These are phyloP conservation scores for Pyracantha coccinea DNA, from an alignment of 331 rosid species.

Conservation along the genomic window DNA sequence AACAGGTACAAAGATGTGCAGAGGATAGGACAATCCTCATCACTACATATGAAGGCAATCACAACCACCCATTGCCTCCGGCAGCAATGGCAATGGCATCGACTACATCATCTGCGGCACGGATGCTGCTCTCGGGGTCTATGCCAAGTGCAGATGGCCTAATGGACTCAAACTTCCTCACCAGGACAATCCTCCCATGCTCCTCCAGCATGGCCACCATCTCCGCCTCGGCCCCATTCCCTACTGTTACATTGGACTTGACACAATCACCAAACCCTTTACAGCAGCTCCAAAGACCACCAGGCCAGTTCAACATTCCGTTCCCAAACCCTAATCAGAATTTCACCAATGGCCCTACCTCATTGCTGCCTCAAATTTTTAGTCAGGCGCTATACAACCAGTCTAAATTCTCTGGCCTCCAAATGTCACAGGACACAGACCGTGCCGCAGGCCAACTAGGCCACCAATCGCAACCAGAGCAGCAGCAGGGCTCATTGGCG, in stretches of 20 bases:
- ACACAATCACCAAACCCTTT: slow-evolving; percentile 56
- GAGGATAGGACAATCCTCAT: slow-evolving; percentile 63
- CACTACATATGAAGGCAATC: slow-evolving; percentile 89
- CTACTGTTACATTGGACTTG: slow-evolving; percentile 77
- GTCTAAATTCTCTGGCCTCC: slow-evolving; percentile 60
- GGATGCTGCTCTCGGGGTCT: slow-evolving; percentile 79
- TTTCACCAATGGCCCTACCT: slow-evolving; percentile 11
- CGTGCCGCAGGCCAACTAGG: neutral
- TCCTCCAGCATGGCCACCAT: slow-evolving; percentile 77
- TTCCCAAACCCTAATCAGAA: slow-evolving; percentile 19
- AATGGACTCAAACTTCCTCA: slow-evolving; percentile 57
- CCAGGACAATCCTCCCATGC: slow-evolving; percentile 60
- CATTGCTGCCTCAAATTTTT: slow-evolving; percentile 48
- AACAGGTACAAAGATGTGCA: slow-evolving; percentile 89
- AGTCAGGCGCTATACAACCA: slow-evolving; percentile 49
- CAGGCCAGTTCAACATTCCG: slow-evolving; percentile 37
- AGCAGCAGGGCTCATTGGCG: slow-evolving; percentile 24
- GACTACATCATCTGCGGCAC: slow-evolving; percentile 74
- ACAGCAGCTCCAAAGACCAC: slow-evolving; percentile 34
- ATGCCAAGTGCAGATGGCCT: slow-evolving; percentile 75
- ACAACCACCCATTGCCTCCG: slow-evolving; percentile 87
- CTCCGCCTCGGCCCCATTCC: slow-evolving; percentile 85
- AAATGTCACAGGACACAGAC: slow-evolving; percentile 27
- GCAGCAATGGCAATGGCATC: slow-evolving; percentile 88
- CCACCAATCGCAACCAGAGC: neutral